A percentile compares a stretch with the other conserved stretches of the same genome.
Conservation (phyloP, 352 stramenopile species). For the Sclerospora graminicola region DNA sequence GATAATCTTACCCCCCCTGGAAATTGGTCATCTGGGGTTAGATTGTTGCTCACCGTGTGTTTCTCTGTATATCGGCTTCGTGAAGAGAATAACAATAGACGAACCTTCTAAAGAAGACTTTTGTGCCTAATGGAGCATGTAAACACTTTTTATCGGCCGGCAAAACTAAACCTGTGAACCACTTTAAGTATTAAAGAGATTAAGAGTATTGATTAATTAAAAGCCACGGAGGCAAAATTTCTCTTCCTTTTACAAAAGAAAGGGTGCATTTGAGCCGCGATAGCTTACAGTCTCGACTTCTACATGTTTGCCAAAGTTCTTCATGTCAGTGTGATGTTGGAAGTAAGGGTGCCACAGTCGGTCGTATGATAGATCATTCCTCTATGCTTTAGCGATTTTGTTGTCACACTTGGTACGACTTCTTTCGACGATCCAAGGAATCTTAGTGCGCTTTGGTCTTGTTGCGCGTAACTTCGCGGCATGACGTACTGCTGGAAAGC, state of each 20-base stretch:
- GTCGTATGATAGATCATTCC: constrained; percentile 68
- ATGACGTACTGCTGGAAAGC: constrained; percentile 71
- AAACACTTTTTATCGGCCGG: too few species aligned
- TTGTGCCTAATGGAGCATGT: too few species aligned
- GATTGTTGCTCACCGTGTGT: too few species aligned
- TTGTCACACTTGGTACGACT: constrained; percentile 57
- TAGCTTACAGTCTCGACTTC: constrained; percentile 17
- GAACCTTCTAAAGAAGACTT: too few species aligned
- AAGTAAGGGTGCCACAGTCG: constrained; percentile 73
- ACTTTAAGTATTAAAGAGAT: too few species aligned
- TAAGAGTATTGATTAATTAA: too few species aligned
- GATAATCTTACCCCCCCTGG: too few species aligned
- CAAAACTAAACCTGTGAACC: too few species aligned
- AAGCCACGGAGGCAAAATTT: too few species aligned
- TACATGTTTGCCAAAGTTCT: constrained; percentile 40
- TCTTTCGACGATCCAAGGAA: constrained; percentile 77
- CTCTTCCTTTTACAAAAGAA: constrained; percentile 35
- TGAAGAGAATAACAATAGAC: too few species aligned
- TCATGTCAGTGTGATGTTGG: constrained; percentile 64
- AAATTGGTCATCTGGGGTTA: too few species aligned
- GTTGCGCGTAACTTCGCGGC: constrained; percentile 53
- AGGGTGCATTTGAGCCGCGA: constrained; percentile 53
- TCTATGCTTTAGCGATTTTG: constrained; percentile 48
- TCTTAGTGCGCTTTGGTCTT: constrained; percentile 54
- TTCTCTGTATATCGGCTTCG: too few species aligned